Conservation (phyloP, 805 yeast species). For the Komagataella pastoris region DNA sequence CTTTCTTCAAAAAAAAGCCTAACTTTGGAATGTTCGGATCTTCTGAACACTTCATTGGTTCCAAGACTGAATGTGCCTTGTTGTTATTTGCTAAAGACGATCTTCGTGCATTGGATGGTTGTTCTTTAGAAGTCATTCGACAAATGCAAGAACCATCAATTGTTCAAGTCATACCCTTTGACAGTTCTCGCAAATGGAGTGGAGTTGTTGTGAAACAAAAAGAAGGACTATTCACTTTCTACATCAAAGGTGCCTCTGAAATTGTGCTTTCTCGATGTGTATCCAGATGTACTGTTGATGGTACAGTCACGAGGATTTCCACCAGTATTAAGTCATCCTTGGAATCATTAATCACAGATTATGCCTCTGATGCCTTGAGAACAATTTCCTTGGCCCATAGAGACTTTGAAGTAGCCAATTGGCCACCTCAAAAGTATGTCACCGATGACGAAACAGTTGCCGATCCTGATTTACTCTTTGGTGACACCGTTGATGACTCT, state of each 20-base stretch:
- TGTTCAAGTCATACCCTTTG: conserved; percentile 78
- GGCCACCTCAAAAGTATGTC: conserved; percentile 54
- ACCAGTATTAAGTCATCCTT: conserved; percentile 16
- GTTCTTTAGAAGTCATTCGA: conserved; percentile 30
- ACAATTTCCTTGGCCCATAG: conserved; percentile 81
- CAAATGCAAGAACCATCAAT: conserved; percentile 25
- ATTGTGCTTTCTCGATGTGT: conserved; percentile 55
- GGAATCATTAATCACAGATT: conserved; percentile 21
- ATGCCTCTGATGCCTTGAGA: conserved; percentile 73
- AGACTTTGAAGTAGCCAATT: conserved; percentile 36
- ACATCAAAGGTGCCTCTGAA: conserved; percentile 92
- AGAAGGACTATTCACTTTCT: conserved; percentile 41
- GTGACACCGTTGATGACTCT: conserved; percentile 13
- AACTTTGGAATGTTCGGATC: not conserved
- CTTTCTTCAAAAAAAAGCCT: not conserved
- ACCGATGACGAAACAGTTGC: conserved; percentile 20
- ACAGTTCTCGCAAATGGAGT: conserved; percentile 87
- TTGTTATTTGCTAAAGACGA: conserved; percentile 50
- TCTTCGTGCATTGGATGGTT: conserved; percentile 30
- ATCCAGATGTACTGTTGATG: conserved; percentile 19
- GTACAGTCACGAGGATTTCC: conserved; percentile 14
- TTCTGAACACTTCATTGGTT: conserved; percentile 65
- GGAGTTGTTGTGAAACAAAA: conserved; percentile 49
- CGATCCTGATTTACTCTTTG: conserved; percentile 26
- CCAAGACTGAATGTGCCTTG: conserved; percentile 90